These are phyloP conservation scores for Zychaea mexicana DNA, from an alignment of 371 early-diverging fungal genomes.

Conservation along the genomic window DNA sequence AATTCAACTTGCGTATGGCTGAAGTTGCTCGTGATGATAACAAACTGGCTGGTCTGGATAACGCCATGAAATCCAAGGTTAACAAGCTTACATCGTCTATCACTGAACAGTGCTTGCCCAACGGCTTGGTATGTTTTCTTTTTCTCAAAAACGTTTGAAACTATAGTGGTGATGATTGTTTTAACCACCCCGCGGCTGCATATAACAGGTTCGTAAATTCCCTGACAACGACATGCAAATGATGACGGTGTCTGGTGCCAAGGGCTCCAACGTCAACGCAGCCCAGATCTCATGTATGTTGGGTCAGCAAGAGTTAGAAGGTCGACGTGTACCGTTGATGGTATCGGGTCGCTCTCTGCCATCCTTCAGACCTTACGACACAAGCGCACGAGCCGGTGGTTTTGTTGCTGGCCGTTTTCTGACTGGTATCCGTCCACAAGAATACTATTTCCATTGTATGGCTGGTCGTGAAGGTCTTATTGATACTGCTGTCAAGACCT, in stretches of 20 bases:
- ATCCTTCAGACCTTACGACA: conserved; percentile 91
- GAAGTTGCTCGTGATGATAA: conserved; percentile 83
- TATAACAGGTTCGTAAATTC: conserved; percentile 68
- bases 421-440: conserved; percentile 98
- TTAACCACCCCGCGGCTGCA: too few relatives aligned
- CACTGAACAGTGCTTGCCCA: conserved; percentile 84
- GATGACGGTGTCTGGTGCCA: conserved; percentile 99
- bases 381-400: conserved; percentile 95
- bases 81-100: conserved; percentile 85
- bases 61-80: conserved; percentile 86
- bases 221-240: conserved; percentile 98
- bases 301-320: conserved; percentile 99
- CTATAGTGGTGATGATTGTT: too few relatives aligned
- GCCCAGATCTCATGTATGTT: conserved; percentile 98
- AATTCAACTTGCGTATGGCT: conserved; percentile 80
- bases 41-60: conserved; percentile 89
- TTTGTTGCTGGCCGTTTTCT: conserved; percentile 99
- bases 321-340: conserved; percentile 99
- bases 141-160: background rate
- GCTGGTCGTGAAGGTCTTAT: conserved; percentile 99
- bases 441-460: conserved; percentile 96
- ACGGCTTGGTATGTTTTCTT: conserved; percentile 54
- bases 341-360: conserved; percentile 97
- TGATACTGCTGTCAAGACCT: conserved; percentile 99
- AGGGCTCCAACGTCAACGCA: conserved; percentile 98